Evolutionary conservation across 75 land plant genomes (phyloP), one percentile per base, ranked within the genome.

Genomic region (Picea sitchensis): DNA sequence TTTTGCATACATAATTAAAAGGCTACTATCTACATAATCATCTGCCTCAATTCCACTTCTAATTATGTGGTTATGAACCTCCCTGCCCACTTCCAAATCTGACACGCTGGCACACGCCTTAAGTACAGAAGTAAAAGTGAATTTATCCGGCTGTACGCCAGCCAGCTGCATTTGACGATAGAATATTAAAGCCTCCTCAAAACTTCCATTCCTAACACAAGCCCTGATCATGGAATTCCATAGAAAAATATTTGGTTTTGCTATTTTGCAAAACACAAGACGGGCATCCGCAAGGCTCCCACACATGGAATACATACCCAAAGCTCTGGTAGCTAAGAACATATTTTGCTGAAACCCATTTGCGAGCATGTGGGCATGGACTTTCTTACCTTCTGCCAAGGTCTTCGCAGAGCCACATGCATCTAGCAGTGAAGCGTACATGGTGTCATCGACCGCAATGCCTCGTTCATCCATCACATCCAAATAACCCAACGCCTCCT

Each of bases 161-260:
- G 75, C 81, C 3, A 31, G 14, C n/a, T 80, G 7, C 87, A 88
- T 85, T 59, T 84, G 60, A 2, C 81, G 62, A 56, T 85, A 88
- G 59, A 88, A 41, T 30, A 54, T 44, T 4, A 88, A 38, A 20
- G 83, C 73, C 23, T 77, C 65, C 15, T n/a, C 13, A 20, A 77
- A 26, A 9, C n/a, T 34, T 14, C 83, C 82, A 73, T 14, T 54
- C 31, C 41, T 71, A 36, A 82, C 83, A 58, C 75, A 83, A 13
- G 83, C 90, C 38, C 80, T 73, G 20, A 88, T 86, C 83, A 86
- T 88, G n/a, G 73, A 71, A 82, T 88, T 88, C 86, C 85, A 86
- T 20, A 86, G 17, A 72, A 83, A 88, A 3, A 83, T 73, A 84
- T 78, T 88, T n/a, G 83, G 83, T 1, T 60, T 57, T 21, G 62